Base-by-base conservation (phyloP, 371 early-diverging fungal genomes). In the Capniomyces stellatus region DNA sequence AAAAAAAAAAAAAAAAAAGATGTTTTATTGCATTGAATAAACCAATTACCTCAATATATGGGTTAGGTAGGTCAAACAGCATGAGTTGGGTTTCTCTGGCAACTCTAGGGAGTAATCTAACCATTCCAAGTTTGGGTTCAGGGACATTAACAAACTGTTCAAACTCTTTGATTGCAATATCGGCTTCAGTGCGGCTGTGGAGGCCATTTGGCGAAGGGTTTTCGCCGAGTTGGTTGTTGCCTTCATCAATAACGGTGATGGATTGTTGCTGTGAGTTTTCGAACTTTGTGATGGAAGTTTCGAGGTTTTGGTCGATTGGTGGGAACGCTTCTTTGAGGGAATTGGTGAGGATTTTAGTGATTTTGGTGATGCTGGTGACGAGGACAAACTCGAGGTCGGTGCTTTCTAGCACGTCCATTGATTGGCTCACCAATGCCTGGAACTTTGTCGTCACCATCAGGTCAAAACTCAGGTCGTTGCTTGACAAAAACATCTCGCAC, bases 31-130 rank as follows among this genome's bases (percentile, higher is more conserved):
- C 75, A 30, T 71, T 74, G 66, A 81, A 72, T n/a, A n/a, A n/a
- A n/a, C n/a, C n/a, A n/a, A n/a, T n/a, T 42, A 71, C 73, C 60
- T 89, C 87, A 6, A 89, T 64, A 56, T 82, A 92, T 56, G 77
- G 73, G 66, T 89, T 89, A 23, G 83, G 82, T 12, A 77, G 75
- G 23, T 89, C 87, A 63, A 86, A 79, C 51, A 91, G 72, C 29
- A 88, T 76, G 54, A 75, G 58, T 58, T 89, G 85, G 12, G 79
- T 82, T 62, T 84, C 79, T 50, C 82, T 74, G 21, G 83, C 75
- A 46, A 90, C 74, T 47, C 73, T 55, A 21, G 92, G 89, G 56
- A 92, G 60, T 30, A 88, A 62, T 51, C 77, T 78, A 1, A 82
- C 89, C 18, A 92, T 59, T 0, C 83, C 76, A 8, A 87, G 62